Base-by-base conservation (phyloP, 331 rosid species). In the Erythrophleum ivorense region DNA sequence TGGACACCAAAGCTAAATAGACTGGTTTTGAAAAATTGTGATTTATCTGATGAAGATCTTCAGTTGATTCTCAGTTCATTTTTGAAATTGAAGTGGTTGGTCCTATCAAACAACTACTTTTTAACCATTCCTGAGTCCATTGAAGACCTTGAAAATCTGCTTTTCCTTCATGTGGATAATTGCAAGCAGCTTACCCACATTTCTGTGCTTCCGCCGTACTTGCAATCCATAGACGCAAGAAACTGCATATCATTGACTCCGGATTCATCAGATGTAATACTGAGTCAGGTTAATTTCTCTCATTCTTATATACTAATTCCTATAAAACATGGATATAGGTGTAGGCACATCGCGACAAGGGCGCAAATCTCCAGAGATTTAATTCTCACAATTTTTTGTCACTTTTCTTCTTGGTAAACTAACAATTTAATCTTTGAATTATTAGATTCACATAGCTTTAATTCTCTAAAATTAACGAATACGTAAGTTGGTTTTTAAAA, bases 211-310 rank as follows among this genome's bases (percentile, higher is more conserved):
- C 86, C 86, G 10, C 71, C 46, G 48, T 41, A 43, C 63, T 67
- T 84, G 49, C 80, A 78, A 74, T 84, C 79, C 70, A 65, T 84
- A 33, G 66, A 78, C 73, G 83, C 86, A 65, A 84, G 80, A 31
- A 79, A 57, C 5, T 84, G 83, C 68, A 45, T 15, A 18, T 50
- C 73, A 57, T 48, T 78, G 58, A 78, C 80, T 45, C 76, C 77
- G 7, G 60, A 54, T 5, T 78, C 86, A 46, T 73, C 80, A 18
- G 75, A 78, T 3, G 66, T 78, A 36, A 2, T 84, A 45, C 18
- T 78, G 50, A 73, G 77, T 3, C 86, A 84, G 83, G 86, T 84
- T 33, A 4, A 3, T 46, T 43, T 62, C 29, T 33, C 31, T 14
- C 18, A 24, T 53, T 4, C 5, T 52, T 14, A 1, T 5, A 5